phyloP scores from a whole-genome alignment of 805 yeast genomes.

The Starmerella tilneyi region DNA sequence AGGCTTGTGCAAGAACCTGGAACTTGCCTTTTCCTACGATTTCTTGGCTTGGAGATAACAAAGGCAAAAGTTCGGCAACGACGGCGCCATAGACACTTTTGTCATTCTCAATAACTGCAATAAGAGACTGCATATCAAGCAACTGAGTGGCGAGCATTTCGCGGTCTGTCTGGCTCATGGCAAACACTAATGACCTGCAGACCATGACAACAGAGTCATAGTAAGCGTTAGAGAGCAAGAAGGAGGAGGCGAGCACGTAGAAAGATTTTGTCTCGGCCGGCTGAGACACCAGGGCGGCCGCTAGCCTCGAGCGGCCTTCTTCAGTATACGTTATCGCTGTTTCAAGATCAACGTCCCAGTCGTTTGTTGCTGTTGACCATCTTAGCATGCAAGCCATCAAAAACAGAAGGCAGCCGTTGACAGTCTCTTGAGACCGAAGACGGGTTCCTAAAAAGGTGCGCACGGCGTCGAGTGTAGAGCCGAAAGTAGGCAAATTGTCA shows the following conservation, averaged over 20 bases:
- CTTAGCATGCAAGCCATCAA: slow-evolving; percentile 1
- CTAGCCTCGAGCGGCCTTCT: not conserved
- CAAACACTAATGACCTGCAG: not conserved
- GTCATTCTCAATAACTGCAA: not conserved
- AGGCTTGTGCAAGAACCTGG: slow-evolving; percentile 9
- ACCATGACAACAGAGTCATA: not conserved
- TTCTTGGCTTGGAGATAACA: not conserved
- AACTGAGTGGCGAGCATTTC: not conserved
- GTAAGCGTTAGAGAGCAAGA: not conserved
- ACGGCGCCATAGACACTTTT: slow-evolving; percentile 6
- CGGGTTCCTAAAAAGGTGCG: slow-evolving; percentile 5
- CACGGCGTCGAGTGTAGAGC: slow-evolving; percentile 29
- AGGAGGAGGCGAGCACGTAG: not conserved
- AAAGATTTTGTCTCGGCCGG: not conserved
- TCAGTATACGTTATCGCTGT: not conserved
- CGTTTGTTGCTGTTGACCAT: not conserved
- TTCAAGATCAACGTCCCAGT: not conserved
- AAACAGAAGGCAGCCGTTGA: slow-evolving; percentile 2
- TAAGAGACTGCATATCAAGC: not conserved
- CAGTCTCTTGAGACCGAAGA: not conserved
- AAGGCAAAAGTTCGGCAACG: slow-evolving; percentile 14
- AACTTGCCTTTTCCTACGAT: not conserved
- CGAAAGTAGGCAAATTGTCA: slow-evolving; percentile 52
- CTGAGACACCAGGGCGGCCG: not conserved
- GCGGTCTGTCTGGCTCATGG: not conserved